Base-by-base conservation (phyloP, 345 rosid species). In the Gossypium longicalyx region DNA sequence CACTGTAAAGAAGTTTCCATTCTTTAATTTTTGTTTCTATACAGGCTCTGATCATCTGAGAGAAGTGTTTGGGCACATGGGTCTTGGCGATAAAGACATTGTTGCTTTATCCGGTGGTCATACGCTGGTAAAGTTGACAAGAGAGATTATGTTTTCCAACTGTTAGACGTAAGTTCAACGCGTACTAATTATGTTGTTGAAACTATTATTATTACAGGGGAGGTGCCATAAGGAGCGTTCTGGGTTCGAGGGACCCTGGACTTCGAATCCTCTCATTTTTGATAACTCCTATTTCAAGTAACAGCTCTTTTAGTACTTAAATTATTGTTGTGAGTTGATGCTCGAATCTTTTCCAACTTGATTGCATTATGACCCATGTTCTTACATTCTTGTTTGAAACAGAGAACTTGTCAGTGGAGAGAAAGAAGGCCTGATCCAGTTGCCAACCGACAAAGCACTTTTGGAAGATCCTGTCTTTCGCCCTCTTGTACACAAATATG, bases 211-310 rank as follows among this genome's bases (percentile, higher is more conserved):
- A 41, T 52, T 75, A 62, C 81, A 92, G 98, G 97, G 98, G 4
- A 88, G 97, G 77, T 90, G 97, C 86, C 97, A 92, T 87, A 87
- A 92, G 83, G 98, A 92, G 74, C 89, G 97, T 16, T 94, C 98
- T 22, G 98, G 98, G 49, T 92, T 92, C 74, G 97, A 94, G 47
- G 98, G 97, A 29, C 80, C 97, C 12, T 92, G 98, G 98, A 94
- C 98, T 29, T 41, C 71, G 64, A 89, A 90, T 71, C 97, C 97
- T 53, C 93, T 92, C 61, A 86, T 88, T 72, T 94, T 94, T 66
- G 97, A 90, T 48, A 94, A 94, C 84, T 85, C 89, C 19, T 94
- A 90, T 79, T 94, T 89, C 85, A 94, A 82, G 98, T 92, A 81
- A 79, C 83, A 60, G 7, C 22, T 0, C 7, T 56, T 68, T 27